Conservation (phyloP, 2,329 filamentous ascomycete species). For the Colletotrichum phormii region DNA sequence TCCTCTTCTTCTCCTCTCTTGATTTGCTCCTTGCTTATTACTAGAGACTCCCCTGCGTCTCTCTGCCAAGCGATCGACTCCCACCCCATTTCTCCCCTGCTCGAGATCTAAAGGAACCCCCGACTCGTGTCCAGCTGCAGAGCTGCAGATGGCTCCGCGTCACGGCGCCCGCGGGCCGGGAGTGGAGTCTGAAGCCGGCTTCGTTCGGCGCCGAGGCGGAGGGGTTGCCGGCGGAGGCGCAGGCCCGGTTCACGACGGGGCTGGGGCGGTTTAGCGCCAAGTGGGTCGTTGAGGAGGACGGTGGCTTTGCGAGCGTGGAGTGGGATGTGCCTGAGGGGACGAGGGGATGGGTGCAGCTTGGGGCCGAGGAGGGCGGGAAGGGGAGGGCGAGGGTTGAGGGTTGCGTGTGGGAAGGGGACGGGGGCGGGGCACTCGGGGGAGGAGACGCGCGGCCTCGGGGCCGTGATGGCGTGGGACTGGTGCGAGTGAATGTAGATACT, state of each 20-base stretch:
- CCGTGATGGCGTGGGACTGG: neutral
- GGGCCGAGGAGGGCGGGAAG: constrained; percentile 13
- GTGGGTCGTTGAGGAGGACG: constrained; percentile 17
- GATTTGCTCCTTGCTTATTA: neutral
- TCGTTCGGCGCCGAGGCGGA: constrained; percentile 11
- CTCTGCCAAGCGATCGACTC: neutral
- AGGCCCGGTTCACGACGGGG: constrained; percentile 34
- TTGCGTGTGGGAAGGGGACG: neutral
- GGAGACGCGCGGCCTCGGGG: neutral
- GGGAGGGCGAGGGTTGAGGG: constrained; percentile 7
- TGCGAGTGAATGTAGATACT: neutral
- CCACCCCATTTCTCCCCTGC: neutral
- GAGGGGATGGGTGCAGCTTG: constrained; percentile 31
- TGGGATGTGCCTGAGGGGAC: constrained; percentile 33
- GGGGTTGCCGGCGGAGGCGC: constrained; percentile 19
- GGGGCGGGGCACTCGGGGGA: neutral
- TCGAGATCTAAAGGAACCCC: neutral
- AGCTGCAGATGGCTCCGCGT: constrained; percentile 47
- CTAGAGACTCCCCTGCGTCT: neutral
- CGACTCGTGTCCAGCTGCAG: neutral
- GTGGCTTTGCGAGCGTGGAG: constrained; percentile 20
- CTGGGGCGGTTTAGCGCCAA: constrained; percentile 30
- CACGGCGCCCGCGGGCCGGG: constrained; percentile 24
- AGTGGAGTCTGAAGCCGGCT: constrained; percentile 32
- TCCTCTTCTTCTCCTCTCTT: no score